Conservation (phyloP, 768 basidiomycete genomes). For the Lactarius evosmus region DNA sequence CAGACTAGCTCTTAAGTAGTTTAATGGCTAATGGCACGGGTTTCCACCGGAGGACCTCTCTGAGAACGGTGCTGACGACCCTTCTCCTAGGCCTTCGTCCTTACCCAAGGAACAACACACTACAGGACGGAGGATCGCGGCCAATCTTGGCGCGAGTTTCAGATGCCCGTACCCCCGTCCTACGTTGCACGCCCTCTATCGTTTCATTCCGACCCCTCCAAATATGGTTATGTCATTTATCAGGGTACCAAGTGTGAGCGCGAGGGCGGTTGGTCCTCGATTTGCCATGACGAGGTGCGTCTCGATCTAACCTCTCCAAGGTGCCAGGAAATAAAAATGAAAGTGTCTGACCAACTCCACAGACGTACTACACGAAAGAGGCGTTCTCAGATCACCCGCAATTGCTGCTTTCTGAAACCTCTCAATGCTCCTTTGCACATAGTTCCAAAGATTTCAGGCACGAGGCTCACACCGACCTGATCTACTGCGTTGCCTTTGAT, state of each 20-base stretch:
- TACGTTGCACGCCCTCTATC: slow-evolving; percentile 63
- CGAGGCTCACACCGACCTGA: slow-evolving; percentile 65
- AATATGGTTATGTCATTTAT: slow-evolving; percentile 73
- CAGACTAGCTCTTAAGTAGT: too few relatives aligned
- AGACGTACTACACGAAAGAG: slow-evolving; percentile 90
- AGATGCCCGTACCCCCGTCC: slow-evolving; percentile 59
- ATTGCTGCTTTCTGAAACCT: slow-evolving; percentile 64
- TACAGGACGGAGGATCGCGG: slow-evolving; percentile 89
- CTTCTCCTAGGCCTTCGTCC: slow-evolving; percentile 70
- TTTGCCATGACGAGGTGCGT: slow-evolving; percentile 73
- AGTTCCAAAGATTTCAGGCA: slow-evolving; percentile 80
- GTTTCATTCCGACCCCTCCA: slow-evolving; percentile 77
- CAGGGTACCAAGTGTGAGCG: slow-evolving; percentile 67
- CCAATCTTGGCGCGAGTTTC: slow-evolving; percentile 80
- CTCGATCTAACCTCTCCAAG: background rate
- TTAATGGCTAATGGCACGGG: too few relatives aligned
- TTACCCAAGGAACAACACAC: slow-evolving; percentile 72
- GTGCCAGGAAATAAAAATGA: background rate
- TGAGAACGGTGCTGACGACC: background rate
- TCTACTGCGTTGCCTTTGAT: slow-evolving; percentile 92
- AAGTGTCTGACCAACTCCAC: slow-evolving; percentile 18
- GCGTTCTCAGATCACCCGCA: slow-evolving; percentile 64
- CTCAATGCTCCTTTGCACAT: slow-evolving; percentile 86
- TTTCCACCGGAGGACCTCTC: background rate
- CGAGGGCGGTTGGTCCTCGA: slow-evolving; percentile 45